These are phyloP conservation scores for Quercus berberidifolia DNA, from an alignment of 306 rosid genomes.

Conservation along the genomic window DNA sequence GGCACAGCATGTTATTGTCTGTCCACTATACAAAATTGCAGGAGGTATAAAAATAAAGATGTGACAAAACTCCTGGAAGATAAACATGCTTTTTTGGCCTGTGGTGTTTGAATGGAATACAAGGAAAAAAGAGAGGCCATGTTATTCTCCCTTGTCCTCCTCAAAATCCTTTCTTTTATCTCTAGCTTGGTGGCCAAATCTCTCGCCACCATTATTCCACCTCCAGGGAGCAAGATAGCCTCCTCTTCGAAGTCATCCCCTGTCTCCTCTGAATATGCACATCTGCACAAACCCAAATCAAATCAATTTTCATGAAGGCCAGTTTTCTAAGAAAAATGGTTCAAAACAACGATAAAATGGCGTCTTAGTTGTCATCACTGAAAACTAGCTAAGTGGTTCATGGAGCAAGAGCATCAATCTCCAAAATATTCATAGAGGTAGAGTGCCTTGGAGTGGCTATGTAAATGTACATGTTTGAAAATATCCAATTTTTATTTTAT, in stretches of 20 bases:
- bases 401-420: background rate
- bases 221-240: conserved; percentile 40
- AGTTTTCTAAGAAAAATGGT: background rate
- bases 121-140: background rate
- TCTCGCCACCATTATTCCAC: conserved; percentile 49
- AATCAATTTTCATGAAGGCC: background rate
- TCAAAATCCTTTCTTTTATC: conserved; percentile 61
- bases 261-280: conserved; percentile 61
- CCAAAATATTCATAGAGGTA: no score
- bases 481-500: no score
- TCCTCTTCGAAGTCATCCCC: conserved; percentile 62
- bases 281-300: conserved; percentile 31
- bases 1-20: background rate
- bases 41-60: no score
- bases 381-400: background rate
- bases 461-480: no score
- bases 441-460: no score
- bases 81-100: background rate
- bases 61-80: no score
- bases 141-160: conserved; percentile 62
- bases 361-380: background rate
- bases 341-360: background rate
- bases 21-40: no score
- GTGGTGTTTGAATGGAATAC: background rate
- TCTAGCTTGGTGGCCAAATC: conserved; percentile 43